phyloP scores from a whole-genome alignment of 331 rosid species.

The Stylosanthes scabra region DNA sequence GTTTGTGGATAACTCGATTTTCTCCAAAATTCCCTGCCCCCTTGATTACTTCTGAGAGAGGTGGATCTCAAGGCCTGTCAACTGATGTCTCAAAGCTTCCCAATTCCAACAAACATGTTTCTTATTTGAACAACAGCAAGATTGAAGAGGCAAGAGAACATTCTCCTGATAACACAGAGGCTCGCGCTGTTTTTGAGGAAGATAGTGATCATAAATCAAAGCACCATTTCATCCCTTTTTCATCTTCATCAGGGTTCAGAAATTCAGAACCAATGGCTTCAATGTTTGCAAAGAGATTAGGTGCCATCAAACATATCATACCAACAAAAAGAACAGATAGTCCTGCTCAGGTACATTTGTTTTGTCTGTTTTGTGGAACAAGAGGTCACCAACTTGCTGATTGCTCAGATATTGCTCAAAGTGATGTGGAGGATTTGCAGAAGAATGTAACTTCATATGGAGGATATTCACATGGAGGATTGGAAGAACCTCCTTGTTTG shows the following conservation, averaged over 20 bases:
- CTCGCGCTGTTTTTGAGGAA: conserved; percentile 39
- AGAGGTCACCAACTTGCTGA: conserved; percentile 67
- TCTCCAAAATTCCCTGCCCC: conserved; percentile 49
- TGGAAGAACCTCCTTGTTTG: conserved; percentile 46
- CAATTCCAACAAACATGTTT: conserved; percentile 30
- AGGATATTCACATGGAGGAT: conserved; percentile 40
- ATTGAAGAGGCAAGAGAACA: conserved; percentile 39
- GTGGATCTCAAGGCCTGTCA: conserved; percentile 48
- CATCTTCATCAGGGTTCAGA: conserved; percentile 48
- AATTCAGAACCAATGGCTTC: conserved; percentile 64
- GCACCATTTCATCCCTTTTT: conserved; percentile 39
- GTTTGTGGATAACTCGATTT: conserved; percentile 84
- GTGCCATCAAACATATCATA: conserved; percentile 57
- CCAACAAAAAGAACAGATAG: conserved; percentile 47
- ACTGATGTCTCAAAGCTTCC: conserved; percentile 44
- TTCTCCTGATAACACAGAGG: conserved; percentile 39
- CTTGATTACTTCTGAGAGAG: conserved; percentile 36
- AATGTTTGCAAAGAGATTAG: conserved; percentile 69
- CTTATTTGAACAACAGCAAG: conserved; percentile 30
- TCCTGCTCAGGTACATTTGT: conserved; percentile 38
- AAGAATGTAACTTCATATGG: conserved; percentile 49
- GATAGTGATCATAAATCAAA: conserved; percentile 42
- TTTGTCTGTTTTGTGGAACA: conserved; percentile 78
- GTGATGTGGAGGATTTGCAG: conserved; percentile 60
- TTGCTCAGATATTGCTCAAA: conserved; percentile 53